Conservation (phyloP, 805 yeast genomes). For the Cyberlindnera petersonii region DNA sequence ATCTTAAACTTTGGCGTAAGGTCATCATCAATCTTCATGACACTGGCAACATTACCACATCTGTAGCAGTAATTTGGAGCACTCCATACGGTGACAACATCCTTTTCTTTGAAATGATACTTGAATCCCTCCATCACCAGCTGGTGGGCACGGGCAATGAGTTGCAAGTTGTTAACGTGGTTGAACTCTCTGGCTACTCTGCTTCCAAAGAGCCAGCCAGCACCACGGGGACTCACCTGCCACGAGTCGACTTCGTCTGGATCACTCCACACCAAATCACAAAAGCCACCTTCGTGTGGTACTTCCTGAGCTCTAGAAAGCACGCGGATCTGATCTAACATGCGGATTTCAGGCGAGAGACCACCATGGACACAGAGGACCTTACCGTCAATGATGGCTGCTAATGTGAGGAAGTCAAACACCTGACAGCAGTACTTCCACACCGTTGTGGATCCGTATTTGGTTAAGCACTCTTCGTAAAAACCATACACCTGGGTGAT, state of each 20-base stretch:
- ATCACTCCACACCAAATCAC: constrained; percentile 96
- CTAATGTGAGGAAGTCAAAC: constrained; percentile 87
- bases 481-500: constrained; percentile 99
- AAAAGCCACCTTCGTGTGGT: constrained; percentile 98
- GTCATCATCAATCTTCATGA: constrained; percentile 90
- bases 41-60: constrained; percentile 98
- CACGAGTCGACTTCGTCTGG: constrained; percentile 97
- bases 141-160: constrained; percentile 96
- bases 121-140: constrained; percentile 98
- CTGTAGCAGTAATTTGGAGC: constrained; percentile 97
- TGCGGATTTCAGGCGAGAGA: constrained; percentile 91
- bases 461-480: constrained; percentile 90
- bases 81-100: constrained; percentile 94
- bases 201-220: constrained; percentile 96
- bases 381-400: constrained; percentile 94
- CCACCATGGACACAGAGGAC: constrained; percentile 97
- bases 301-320: constrained; percentile 95
- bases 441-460: constrained; percentile 80
- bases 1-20: constrained; percentile 87
- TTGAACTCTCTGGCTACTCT: constrained; percentile 94
- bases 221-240: constrained; percentile 98
- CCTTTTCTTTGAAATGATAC: constrained; percentile 89
- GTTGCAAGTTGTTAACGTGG: constrained; percentile 82
- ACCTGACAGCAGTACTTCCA: constrained; percentile 98
- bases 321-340: constrained; percentile 95